A percentile compares a stretch with the other conserved stretches of the same genome.
Conservation (phyloP, 2,329 filamentous ascomycete species). For the Exophiala bonariae region DNA sequence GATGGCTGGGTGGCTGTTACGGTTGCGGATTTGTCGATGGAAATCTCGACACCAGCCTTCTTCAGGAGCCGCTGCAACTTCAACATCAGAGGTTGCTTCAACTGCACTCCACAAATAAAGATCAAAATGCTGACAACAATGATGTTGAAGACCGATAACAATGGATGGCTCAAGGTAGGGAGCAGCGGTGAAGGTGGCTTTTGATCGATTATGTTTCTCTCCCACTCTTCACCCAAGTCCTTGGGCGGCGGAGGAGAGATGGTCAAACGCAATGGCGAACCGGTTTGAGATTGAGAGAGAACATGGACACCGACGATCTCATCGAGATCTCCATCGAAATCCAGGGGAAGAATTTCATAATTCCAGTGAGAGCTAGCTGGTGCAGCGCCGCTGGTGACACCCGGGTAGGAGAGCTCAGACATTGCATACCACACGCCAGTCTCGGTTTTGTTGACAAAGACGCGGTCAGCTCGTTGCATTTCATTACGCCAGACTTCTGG, state of each 20-base stretch:
- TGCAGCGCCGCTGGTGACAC: conserved; percentile 71
- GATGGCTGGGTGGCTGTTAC: background rate
- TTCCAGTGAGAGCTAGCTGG: conserved; percentile 41
- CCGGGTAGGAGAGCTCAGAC: conserved; percentile 81
- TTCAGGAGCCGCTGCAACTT: conserved; percentile 20
- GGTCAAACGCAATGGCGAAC: conserved; percentile 48
- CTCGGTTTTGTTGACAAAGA: conserved; percentile 85
- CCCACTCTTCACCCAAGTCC: conserved; percentile 20
- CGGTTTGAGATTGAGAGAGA: conserved; percentile 53
- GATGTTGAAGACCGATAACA: conserved; percentile 19
- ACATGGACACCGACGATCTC: conserved; percentile 70
- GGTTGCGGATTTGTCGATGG: conserved; percentile 7
- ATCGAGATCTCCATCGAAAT: conserved; percentile 23
- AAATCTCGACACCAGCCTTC: conserved; percentile 22
- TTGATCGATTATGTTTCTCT: conserved; percentile 19
- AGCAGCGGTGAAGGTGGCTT: conserved; percentile 17
- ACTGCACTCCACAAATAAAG: conserved; percentile 21
- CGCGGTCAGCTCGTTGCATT: conserved; percentile 57
- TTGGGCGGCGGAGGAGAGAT: conserved; percentile 20
- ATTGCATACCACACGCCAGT: conserved; percentile 92
- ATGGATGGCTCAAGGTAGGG: conserved; percentile 16
- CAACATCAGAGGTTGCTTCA: conserved; percentile 21
- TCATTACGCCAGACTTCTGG: conserved; percentile 30
- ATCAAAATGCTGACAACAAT: conserved; percentile 18
- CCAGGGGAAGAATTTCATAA: conserved; percentile 20